Percentiles rank a stretch among this genome's conserved stretches.
phyloP scores from a whole-genome alignment of 805 yeast species.

The Lipomyces mesembrius region DNA sequence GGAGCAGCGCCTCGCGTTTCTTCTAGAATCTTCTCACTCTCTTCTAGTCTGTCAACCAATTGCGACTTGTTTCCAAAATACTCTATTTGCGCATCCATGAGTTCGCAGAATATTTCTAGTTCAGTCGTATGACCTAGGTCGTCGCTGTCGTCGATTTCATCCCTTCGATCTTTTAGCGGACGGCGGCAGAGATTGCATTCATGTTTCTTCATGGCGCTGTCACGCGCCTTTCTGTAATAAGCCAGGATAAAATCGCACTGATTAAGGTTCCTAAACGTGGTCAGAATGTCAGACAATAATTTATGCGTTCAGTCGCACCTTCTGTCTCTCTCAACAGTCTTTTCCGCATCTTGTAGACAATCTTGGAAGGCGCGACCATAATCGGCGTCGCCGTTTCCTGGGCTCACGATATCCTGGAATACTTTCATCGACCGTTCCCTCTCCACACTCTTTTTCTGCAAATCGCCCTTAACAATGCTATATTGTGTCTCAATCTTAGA shows the following conservation, averaged over 20 bases:
- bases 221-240: slow-evolving; percentile 72
- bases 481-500: slow-evolving; percentile 37
- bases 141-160: slow-evolving; percentile 7
- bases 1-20: slow-evolving; percentile 24
- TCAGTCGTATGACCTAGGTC: slow-evolving; percentile 42
- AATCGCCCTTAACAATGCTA: slow-evolving; percentile 31
- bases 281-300: slow-evolving; percentile 26
- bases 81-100: slow-evolving; percentile 13
- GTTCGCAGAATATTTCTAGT: slow-evolving; percentile 39
- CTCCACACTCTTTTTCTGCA: slow-evolving; percentile 16
- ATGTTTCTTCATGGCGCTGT: slow-evolving; percentile 59
- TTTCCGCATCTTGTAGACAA: slow-evolving; percentile 3
- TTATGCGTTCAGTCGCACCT: slow-evolving; percentile 30
- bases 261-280: slow-evolving; percentile 46
- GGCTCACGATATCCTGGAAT: slow-evolving; percentile 8
- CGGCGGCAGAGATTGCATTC: slow-evolving; percentile 77
- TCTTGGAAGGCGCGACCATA: slow-evolving; percentile 46
- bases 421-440: slow-evolving; percentile 6
- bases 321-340: slow-evolving; percentile 25
- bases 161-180: slow-evolving; percentile 53
- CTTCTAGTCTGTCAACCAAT: slow-evolving; percentile 27
- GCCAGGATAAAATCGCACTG: slow-evolving; percentile 69
- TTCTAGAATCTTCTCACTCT: slow-evolving; percentile 30
- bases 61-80: slow-evolving; percentile 9
- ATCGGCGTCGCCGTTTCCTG: slow-evolving; percentile 38